Evolutionary conservation across 1,139 yeast genomes (phyloP).

Genomic region (Oligophagozyma castellii): DNA sequence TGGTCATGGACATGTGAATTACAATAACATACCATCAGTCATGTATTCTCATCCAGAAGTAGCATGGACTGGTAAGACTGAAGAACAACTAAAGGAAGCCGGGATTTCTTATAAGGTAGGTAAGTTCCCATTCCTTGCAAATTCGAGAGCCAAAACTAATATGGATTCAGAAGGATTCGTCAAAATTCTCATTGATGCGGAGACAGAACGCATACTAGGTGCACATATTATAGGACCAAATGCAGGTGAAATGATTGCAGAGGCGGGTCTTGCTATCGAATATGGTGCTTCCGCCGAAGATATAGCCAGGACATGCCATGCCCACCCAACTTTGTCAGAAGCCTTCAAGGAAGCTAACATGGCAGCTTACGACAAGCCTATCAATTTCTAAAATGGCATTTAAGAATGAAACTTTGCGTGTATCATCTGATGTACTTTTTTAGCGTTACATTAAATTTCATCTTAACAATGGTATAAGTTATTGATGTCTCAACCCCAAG

Average conservation of each 20-base stretch:
- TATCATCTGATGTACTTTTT: no score
- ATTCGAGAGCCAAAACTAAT: constrained; percentile 99
- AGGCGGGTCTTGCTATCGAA: constrained; percentile 93
- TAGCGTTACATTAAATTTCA: no score
- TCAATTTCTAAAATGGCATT: constrained; percentile 44
- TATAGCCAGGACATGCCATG: constrained; percentile 93
- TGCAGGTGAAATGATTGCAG: constrained; percentile 99
- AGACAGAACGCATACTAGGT: constrained; percentile 92
- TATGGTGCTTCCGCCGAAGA: constrained; percentile 99
- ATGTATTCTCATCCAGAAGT: constrained; percentile 99
- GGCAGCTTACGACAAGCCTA: constrained; percentile 82
- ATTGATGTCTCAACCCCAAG: no score
- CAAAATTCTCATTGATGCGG: constrained; percentile 90
- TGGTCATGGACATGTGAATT: constrained; percentile 97
- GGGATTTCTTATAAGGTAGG: constrained; percentile 90
- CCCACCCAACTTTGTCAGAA: constrained; percentile 96
- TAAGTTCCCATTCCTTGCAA: constrained; percentile 96
- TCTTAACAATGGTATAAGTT: no score
- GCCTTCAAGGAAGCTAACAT: constrained; percentile 98
- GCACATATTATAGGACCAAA: constrained; percentile 95
- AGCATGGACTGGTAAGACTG: constrained; percentile 97
- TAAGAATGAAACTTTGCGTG: no score
- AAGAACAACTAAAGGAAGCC: constrained; percentile 87
- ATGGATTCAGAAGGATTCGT: constrained; percentile 95
- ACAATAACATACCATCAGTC: constrained; percentile 93